phyloP scores from a whole-genome alignment of 106 monocot genomes.

The Platanthera zijinensis region DNA sequence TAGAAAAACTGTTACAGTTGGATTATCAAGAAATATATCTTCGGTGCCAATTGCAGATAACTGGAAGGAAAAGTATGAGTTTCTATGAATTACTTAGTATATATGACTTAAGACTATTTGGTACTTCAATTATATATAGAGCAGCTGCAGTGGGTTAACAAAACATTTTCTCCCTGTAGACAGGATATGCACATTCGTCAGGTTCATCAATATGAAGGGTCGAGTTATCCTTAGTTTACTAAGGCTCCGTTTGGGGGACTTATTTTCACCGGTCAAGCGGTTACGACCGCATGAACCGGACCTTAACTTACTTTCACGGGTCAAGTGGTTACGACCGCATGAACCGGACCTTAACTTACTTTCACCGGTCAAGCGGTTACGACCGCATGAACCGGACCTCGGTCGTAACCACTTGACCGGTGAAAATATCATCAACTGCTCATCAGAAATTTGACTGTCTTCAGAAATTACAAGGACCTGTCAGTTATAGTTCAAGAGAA shows the following conservation, averaged over 20 bases:
- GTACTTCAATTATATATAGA: neutral
- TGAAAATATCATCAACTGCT: neutral
- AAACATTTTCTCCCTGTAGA: neutral
- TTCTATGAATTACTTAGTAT: neutral
- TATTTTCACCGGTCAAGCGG: too few relatives aligned
- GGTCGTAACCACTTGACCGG: too few relatives aligned
- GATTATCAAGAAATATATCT: neutral
- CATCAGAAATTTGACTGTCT: neutral
- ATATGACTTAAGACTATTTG: neutral
- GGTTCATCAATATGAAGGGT: neutral
- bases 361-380: too few relatives aligned
- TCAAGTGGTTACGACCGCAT: too few relatives aligned
- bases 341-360: too few relatives aligned
- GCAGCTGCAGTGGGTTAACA: neutral
- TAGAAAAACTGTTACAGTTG: conserved; percentile 7
- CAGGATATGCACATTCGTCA: neutral
- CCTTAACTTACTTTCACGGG: too few relatives aligned
- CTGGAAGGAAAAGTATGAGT: neutral
- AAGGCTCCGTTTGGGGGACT: too few relatives aligned
- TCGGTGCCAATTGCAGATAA: neutral
- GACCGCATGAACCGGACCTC: too few relatives aligned
- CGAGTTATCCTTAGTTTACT: neutral
- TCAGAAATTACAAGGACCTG: neutral
- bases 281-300: too few relatives aligned
- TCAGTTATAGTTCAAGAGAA: neutral